A percentile compares a stretch with the other conserved stretches of the same genome.
These are phyloP conservation scores for Talaromyces ruber DNA, from an alignment of 495 filamentous ascomycete species.

Conservation along the genomic window DNA sequence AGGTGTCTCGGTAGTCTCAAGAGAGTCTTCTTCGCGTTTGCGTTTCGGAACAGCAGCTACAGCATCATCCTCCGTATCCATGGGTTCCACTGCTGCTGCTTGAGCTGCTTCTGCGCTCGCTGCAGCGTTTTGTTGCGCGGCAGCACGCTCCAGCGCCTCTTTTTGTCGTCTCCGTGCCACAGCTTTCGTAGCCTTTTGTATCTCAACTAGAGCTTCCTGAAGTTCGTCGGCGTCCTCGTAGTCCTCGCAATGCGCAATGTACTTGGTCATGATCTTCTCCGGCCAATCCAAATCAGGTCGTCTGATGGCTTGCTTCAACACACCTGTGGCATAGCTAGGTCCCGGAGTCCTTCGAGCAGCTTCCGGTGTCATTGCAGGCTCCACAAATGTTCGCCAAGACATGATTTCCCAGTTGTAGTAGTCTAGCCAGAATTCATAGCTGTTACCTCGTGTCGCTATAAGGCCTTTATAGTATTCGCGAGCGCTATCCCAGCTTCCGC, in stretches of 20 bases:
- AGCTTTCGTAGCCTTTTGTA: constrained; percentile 53
- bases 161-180: constrained; percentile 57
- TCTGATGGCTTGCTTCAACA: constrained; percentile 65
- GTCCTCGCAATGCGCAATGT: constrained; percentile 76
- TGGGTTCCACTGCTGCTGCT: constrained; percentile 18
- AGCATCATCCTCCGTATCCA: constrained; percentile 20
- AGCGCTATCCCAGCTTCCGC: constrained; percentile 56
- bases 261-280: constrained; percentile 77
- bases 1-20: constrained; percentile 29
- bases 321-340: constrained; percentile 59
- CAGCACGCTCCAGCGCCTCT: constrained; percentile 51
- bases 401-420: constrained; percentile 90
- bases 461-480: constrained; percentile 69
- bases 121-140: constrained; percentile 21
- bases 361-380: constrained; percentile 36
- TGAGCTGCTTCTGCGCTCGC: constrained; percentile 9
- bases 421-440: constrained; percentile 85
- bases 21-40: constrained; percentile 55
- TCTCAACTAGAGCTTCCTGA: constrained; percentile 58
- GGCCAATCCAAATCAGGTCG: constrained; percentile 78
- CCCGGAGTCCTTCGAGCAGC: constrained; percentile 37
- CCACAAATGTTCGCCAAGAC: constrained; percentile 50
- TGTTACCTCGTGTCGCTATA: constrained; percentile 56
- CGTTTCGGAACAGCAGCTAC: constrained; percentile 41
- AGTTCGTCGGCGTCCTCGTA: constrained; percentile 70